Percentiles rank a stretch among this genome's conserved stretches.
These are phyloP conservation scores for Rhodotorula sp. DNA, from an alignment of 1,284 basidiomycete genomes.

Conservation along the genomic window DNA sequence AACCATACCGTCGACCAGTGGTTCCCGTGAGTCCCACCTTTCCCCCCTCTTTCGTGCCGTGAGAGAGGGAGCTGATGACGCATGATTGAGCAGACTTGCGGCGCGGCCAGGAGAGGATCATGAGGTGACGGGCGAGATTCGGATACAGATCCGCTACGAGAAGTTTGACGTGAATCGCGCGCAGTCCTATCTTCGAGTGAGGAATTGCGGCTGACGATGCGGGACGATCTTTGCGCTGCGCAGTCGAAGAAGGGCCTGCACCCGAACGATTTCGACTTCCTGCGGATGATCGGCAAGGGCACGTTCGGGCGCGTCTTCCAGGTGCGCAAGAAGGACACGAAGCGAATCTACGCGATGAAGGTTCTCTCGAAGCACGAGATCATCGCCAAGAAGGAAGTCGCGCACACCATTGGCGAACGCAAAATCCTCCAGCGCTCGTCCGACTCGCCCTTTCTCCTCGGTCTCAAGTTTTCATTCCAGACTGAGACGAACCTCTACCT, in stretches of 20 bases:
- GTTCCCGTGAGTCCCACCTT: slow-evolving; percentile 68
- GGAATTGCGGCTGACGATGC: not conserved
- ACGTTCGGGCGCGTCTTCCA: slow-evolving; percentile 99
- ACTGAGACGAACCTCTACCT: slow-evolving; percentile 93
- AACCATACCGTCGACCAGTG: slow-evolving; percentile 96
- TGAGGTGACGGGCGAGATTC: slow-evolving; percentile 83
- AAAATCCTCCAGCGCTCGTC: slow-evolving; percentile 95
- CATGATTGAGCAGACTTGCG: slow-evolving; percentile 25
- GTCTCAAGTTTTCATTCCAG: slow-evolving; percentile 98
- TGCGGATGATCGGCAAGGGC: slow-evolving; percentile 96
- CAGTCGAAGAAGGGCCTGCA: slow-evolving; percentile 47
- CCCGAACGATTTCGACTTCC: slow-evolving; percentile 84
- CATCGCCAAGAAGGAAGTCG: slow-evolving; percentile 97
- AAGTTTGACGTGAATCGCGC: slow-evolving; percentile 74
- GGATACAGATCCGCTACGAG: slow-evolving; percentile 91
- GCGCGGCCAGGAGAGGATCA: slow-evolving; percentile 53
- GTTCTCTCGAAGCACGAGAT: slow-evolving; percentile 98
- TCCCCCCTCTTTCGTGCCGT: not conserved
- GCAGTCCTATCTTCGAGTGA: not conserved
- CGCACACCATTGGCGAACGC: slow-evolving; percentile 98
- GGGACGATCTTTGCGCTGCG: not conserved
- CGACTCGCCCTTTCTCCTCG: slow-evolving; percentile 95
- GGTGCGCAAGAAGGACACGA: slow-evolving; percentile 95
- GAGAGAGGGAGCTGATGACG: slow-evolving; percentile 9
- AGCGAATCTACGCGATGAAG: slow-evolving; percentile 99